A percentile compares a stretch with the other conserved stretches of the same genome.
These are phyloP conservation scores for Puya raimondii DNA, from an alignment of 176 grass and related monocot genomes.

Conservation along the genomic window DNA sequence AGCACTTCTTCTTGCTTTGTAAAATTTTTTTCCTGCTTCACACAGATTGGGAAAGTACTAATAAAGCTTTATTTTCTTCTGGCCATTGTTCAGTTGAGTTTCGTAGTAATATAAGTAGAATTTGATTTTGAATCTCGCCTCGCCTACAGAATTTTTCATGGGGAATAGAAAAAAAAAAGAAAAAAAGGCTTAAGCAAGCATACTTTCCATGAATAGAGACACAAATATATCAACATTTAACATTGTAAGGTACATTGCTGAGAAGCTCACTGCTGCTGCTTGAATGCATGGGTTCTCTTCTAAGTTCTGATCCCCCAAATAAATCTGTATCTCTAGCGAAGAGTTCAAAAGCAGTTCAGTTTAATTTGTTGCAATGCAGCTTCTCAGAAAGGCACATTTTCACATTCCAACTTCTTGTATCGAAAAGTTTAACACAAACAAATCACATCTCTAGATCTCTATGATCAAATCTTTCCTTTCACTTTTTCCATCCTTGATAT, in stretches of 20 bases:
- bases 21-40: no score
- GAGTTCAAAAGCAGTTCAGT: neutral
- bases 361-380: neutral
- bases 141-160: no score
- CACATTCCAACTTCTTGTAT: neutral
- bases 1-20: no score
- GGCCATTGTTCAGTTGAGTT: no score
- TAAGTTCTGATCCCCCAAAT: neutral
- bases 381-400: neutral
- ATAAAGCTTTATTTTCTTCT: no score
- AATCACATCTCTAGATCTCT: neutral
- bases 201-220: neutral
- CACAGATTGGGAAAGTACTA: no score
- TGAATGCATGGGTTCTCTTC: neutral
- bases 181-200: neutral
- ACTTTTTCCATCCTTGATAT: slow-evolving; percentile 28
- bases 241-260: neutral
- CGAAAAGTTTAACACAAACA: neutral
- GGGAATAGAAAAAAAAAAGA: no score
- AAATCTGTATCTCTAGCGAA: neutral
- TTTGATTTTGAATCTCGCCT: no score
- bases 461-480: slow-evolving; percentile 4
- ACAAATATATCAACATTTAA: neutral
- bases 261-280: neutral
- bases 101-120: no score